A percentile compares a stretch with the other conserved stretches of the same genome.
Evolutionary conservation across 2,329 filamentous ascomycete genomes (phyloP).

Genomic region (Periconia sp.): DNA sequence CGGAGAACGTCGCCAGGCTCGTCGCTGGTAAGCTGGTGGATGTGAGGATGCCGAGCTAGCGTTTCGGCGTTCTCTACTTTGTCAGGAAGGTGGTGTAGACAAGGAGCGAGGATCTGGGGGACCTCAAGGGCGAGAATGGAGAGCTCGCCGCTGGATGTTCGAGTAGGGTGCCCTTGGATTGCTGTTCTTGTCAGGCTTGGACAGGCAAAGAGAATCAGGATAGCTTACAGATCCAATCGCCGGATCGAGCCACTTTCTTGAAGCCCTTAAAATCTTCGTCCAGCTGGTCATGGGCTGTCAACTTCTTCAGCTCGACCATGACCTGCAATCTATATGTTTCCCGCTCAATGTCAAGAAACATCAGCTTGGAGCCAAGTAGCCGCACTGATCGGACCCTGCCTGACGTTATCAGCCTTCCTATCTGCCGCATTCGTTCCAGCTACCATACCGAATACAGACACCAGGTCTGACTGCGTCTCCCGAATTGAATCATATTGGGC

Average conservation of each 20-base stretch:
- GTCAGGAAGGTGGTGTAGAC: conserved; percentile 78
- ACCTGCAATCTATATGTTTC: conserved; percentile 76
- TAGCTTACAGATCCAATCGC: conserved; percentile 81
- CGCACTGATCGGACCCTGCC: conserved; percentile 79
- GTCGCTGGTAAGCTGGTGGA: conserved; percentile 82
- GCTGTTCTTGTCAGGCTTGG: conserved; percentile 48
- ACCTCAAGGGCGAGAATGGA: conserved; percentile 72
- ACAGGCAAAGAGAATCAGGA: conserved; percentile 5
- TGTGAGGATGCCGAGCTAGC: conserved; percentile 77
- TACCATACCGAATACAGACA: conserved; percentile 44
- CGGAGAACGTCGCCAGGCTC: conserved; percentile 71
- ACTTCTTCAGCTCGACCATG: conserved; percentile 70
- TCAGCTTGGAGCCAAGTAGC: conserved; percentile 74
- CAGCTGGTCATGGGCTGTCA: conserved; percentile 45
- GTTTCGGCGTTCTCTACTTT: conserved; percentile 73
- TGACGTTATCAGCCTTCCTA: conserved; percentile 47
- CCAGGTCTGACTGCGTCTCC: conserved; percentile 32
- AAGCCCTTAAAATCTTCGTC: conserved; percentile 63
- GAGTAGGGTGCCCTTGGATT: conserved; percentile 71
- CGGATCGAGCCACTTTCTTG: conserved; percentile 72
- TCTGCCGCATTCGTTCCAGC: not conserved
- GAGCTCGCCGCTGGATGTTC: conserved; percentile 75
- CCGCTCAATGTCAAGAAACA: conserved; percentile 82
- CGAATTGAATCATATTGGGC: conserved; percentile 34
- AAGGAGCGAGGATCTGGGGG: conserved; percentile 76